Evolutionary conservation across 371 early-diverging fungal genomes (phyloP), one percentile per base, ranked within the genome.

Genomic region (Chytridium lagenaria): DNA sequence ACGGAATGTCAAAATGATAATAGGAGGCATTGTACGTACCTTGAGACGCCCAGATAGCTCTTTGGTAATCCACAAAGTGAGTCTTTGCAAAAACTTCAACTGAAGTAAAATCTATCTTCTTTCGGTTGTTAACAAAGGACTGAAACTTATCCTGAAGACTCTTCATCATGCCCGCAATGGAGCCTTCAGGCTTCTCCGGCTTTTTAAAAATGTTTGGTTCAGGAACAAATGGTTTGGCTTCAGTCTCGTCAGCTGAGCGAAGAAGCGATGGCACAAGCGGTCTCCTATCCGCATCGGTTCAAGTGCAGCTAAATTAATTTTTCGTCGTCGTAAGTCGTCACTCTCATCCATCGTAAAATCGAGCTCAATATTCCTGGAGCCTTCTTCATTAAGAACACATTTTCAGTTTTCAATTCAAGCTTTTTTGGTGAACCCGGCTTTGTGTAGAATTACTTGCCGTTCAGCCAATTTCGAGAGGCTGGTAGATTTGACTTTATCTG

Each of bases 21-120:
- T 1, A 39, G 26, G 49, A 36, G 30, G 0, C 30, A n/a, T 22
- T n/a, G n/a, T 7, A 22, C 73, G 30, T 37, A 75, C 76, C 31
- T 67, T 75, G 52, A 44, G 55, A 38, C 5, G 71, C 67, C 44
- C 71, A 67, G 30, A 61, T 23, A 3, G 59, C 28, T 23, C 36
- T 61, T 34, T 61, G 36, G 23, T 22, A 61, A 15, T 61, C 61
- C 10, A 34, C 16, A 36, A 61, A 61, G 23, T 61, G 23, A 2
- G 10, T 7, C 7, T 61, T 61, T 28, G 61, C 36, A 16, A 61
- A 34, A 10, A 34, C 23, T 26, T 61, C 34, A 30, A 37, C 61
- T 12, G 31, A 16, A 15, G 23, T 33, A 2, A 7, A 7, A 7
- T 61, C 61, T 16, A 61, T 28, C 26, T 37, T 31, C 34, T 34